These are phyloP conservation scores for Malania oleifera DNA, from an alignment of 164 flowering plant species.

Conservation along the genomic window DNA sequence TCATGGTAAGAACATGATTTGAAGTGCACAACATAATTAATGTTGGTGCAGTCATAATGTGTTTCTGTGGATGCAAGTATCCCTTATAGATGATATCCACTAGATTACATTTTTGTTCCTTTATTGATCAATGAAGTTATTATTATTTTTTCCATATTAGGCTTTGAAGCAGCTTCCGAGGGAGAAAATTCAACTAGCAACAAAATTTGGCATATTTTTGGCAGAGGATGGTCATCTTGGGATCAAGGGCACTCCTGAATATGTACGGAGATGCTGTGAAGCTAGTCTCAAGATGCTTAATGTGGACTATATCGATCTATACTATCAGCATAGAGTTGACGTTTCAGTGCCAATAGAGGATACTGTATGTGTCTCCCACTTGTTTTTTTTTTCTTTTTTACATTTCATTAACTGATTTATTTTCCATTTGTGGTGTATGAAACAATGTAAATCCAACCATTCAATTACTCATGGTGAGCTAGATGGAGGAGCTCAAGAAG, in stretches of 20 bases:
- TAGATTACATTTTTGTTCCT: no score
- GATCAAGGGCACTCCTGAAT: constrained; percentile 52
- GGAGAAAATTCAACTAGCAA: constrained; percentile 49
- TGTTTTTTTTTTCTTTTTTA: constrained; percentile 1
- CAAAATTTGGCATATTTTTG: constrained; percentile 36
- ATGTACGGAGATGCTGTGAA: constrained; percentile 61
- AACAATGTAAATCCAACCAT: no score
- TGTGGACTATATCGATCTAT: constrained; percentile 66
- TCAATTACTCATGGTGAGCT: neutral
- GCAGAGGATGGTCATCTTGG: neutral
- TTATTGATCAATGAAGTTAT: no score
- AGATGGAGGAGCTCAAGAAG: constrained; percentile 52
- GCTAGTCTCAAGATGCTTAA: constrained; percentile 57
- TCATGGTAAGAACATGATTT: no score
- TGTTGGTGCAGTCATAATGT: no score
- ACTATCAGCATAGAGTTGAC: constrained; percentile 63
- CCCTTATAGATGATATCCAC: no score
- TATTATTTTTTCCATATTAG: constrained; percentile 19
- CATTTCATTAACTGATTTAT: no score
- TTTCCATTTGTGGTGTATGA: no score
- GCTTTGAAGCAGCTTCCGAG: constrained; percentile 54
- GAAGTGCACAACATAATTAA: no score
- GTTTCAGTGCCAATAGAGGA: constrained; percentile 54
- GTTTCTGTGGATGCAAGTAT: no score
- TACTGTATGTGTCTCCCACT: constrained; percentile 31